Percentiles rank a stretch among this genome's conserved stretches.
phyloP scores from a whole-genome alignment of 768 basidiomycete species.

The Floccularia luteovirens region DNA sequence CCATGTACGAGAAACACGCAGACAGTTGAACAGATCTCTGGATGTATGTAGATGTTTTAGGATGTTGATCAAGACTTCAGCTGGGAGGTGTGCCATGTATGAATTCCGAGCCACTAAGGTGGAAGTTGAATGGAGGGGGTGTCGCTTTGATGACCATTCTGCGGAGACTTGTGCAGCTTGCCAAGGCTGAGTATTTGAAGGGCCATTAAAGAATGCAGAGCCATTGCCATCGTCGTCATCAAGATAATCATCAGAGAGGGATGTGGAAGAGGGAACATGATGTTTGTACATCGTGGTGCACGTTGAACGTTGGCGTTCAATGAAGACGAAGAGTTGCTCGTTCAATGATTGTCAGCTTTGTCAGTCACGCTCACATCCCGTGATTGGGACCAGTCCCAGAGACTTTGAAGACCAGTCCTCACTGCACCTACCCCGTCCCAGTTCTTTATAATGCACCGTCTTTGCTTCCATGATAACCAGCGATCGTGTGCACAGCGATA shows the following conservation, averaged over 20 bases:
- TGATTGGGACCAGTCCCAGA: no score
- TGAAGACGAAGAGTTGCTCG: no score
- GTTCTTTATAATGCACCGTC: no score
- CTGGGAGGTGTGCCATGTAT: slow-evolving; percentile 67
- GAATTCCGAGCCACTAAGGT: slow-evolving; percentile 28
- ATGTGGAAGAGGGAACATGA: slow-evolving; percentile 68
- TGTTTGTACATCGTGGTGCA: slow-evolving; percentile 47
- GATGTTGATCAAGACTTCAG: slow-evolving; percentile 90
- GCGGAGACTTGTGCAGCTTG: slow-evolving; percentile 50
- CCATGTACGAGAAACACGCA: slow-evolving; percentile 87
- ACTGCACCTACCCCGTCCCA: no score
- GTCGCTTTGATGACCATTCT: slow-evolving; percentile 47
- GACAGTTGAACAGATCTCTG: slow-evolving; percentile 63
- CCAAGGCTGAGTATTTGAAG: slow-evolving; percentile 32
- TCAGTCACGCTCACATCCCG: no score
- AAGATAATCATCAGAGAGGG: slow-evolving; percentile 71
- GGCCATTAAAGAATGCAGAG: slow-evolving; percentile 52
- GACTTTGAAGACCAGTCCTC: no score
- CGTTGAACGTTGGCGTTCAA: no score
- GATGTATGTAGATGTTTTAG: slow-evolving; percentile 74
- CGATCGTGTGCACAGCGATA: no score
- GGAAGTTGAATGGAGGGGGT: slow-evolving; percentile 10
- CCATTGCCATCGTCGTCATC: slow-evolving; percentile 37
- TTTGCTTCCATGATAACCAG: no score
- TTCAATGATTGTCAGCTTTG: no score